Base-by-base conservation (phyloP, 768 basidiomycete species). In the Roridomyces roridus region DNA sequence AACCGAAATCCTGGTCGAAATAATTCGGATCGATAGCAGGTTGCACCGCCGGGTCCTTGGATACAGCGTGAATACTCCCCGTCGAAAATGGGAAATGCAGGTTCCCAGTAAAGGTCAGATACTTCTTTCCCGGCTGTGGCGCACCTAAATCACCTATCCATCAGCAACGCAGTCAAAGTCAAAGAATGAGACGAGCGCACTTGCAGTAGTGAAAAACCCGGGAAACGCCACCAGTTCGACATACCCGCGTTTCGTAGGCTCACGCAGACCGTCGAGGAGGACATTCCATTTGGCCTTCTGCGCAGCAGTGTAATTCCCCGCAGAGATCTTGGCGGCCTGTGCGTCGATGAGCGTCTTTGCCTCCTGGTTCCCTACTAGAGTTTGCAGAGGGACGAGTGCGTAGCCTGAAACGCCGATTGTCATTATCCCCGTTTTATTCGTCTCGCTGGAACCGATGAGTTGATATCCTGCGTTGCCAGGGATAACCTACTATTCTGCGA, bases 1-100 rank as follows among this genome's bases (percentile, higher is more conserved):
- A 53, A 68, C 69, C 70, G 51, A 68, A 60, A 31, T 68, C 67
- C 29, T 68, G 54, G 29, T 67, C 68, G 47, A 61, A 66, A 41
- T 67, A 67, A 24, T 60, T 59, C 20, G 69, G 70, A 46, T 72
- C 66, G 20, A 69, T 65, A n/a, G 37, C 56, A 15, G 67, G 63
- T 12, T 62, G 51, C 14, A 40, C 39, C 14, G 12, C 20, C 2
- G 68, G 66, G 47, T 71, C 60, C 2, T 39, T 41, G 7, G 65
- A 63, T 3, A 29, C 34, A n/a, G 45, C 39, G 29, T 67, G 65
- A 29, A 70, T 67, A 2, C 61, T 61, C 10, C 71, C 70, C 10
- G 64, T 58, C 7, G 63, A 63, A 46, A 68, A 68, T 2, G 65
- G 65, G 41, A 70, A 65, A 37, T 60, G 64, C 1, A 65, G 55